Base-by-base conservation (phyloP, 2,329 filamentous ascomycete genomes). In the Hymenoscyphus salicellus region DNA sequence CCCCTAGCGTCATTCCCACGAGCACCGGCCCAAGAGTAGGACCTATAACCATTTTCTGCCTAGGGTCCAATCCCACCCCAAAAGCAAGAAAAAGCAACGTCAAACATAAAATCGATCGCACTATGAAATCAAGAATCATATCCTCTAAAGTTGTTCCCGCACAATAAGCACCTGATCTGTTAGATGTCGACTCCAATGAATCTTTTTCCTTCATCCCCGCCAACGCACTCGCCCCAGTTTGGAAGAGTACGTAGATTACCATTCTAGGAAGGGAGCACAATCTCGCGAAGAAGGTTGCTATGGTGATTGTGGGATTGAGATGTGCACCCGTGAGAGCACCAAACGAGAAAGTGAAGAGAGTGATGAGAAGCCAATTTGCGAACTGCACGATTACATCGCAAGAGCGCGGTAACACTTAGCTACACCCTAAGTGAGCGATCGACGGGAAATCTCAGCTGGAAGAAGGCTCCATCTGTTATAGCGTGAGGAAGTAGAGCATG, bases 241-340 rank as follows among this genome's bases (percentile, higher is more conserved):
- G 83, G 20, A 79, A 79, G 2, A 73, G 61, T 5, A 85, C 62
- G 58, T 85, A 85, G 0, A 85, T 68, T 0, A 84, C 70, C 58
- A 79, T 75, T 2, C 83, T 78, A 0, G 83, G 81, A 2, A 85
- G 75, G 0, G 80, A 80, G 8, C 79, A 80, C 1, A 84, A 73
- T 0, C 81, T 77, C 0, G 81, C 79, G 56, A 82, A 82, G 66
- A 85, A 84, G 0, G 82, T 84, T 0, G 81, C 79, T 38, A 85
- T 77, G 0, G 82, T 84, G 56, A 85, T 84, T 2, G 80, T 75
- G 1, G 83, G 83, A 66, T 83, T 85, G 60, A 85, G 76, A 69
- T 85, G 83, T 0, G 80, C 82, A 5, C 83, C 82, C 0, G 79
- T 81, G 1, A 82, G 77, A 0, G 81, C 78, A 0, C 78, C 80